Evolutionary conservation across 106 monocot species (phyloP).

Genomic region (Vanilla planifolia): DNA sequence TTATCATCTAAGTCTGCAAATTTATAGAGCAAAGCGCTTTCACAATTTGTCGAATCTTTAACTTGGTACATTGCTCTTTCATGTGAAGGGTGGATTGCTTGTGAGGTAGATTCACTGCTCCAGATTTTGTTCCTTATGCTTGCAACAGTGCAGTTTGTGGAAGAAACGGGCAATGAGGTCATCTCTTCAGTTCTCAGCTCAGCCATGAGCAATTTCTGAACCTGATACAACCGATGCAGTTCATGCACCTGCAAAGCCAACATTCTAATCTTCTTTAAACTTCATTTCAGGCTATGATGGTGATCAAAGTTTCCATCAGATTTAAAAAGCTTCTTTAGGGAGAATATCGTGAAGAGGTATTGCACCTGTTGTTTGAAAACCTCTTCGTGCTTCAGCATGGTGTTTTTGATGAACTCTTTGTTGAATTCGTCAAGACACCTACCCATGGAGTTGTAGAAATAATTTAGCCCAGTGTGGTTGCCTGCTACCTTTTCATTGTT

Average conservation of each 20-base stretch:
- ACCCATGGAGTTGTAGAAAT: conserved; percentile 21
- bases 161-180: background rate
- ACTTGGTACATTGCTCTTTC: background rate
- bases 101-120: conserved; percentile 25
- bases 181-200: conserved; percentile 19
- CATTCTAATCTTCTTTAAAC: background rate
- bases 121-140: conserved; percentile 7
- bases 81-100: conserved; percentile 22
- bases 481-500: background rate
- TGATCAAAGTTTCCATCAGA: no score
- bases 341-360: background rate
- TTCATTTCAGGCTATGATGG: no score
- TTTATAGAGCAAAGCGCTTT: background rate
- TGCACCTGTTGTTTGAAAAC: conserved; percentile 56
- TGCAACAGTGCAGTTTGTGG: background rate
- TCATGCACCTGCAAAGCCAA: conserved; percentile 34
- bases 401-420: conserved; percentile 32
- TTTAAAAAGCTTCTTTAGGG: no score
- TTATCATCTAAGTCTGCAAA: background rate
- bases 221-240: conserved; percentile 50
- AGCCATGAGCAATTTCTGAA: conserved; percentile 51
- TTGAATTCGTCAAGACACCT: conserved; percentile 12
- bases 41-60: background rate
- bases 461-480: background rate
- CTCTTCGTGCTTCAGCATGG: conserved; percentile 53